Evolutionary conservation across 2,329 filamentous ascomycete species (phyloP), one percentile per base, ranked within the genome.

Genomic region (Thielaviopsis cerberus): DNA sequence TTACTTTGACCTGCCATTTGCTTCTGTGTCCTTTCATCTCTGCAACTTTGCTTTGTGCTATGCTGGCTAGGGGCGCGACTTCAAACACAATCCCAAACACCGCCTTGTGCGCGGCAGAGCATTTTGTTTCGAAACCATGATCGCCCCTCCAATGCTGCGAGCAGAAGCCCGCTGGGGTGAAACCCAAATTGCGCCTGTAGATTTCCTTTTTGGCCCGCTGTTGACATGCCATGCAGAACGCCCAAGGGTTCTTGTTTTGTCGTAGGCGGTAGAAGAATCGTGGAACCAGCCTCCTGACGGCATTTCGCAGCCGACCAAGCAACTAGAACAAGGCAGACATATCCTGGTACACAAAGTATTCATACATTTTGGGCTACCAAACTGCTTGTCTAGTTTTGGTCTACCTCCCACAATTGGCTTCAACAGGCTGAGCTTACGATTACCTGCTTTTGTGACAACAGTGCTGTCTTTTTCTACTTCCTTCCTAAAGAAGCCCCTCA

Each of bases 121-220:
- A 26, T 17, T 26, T 56, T 56, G 54, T 56, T 54, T 25, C 57
- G 30, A 62, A 57, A 41, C 54, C 61, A 61, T 61, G 54, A 55
- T 56, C 34, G 37, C 53, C 53, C 30, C 34, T 57, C n/a, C 41
- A 48, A 48, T 48, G 20, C 41, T 20, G 17, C 34, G 34, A 5
- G 34, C 15, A 41, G 34, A 41, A 41, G n/a, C 34, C 15, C 15
- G 34, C 34, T 41, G 34, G 34, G 34, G 17, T n/a, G 20, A 48
- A 48, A 22, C n/a, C n/a, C 41, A 20, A 17, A 4, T 17, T 20
- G 11, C 37, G 6, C 7, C 4, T n/a, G n/a, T 17, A 3, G 4
- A 4, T 20, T 17, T 20, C 17, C 4, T 20, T 45, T 2, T n/a
- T 20, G 2, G 8, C 15, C 17, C 41, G 22, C 13, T 22, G 17